A percentile compares a stretch with the other conserved stretches of the same genome.
Evolutionary conservation across 2,329 filamentous ascomycete species (phyloP).

Genomic region (Fusarium sp.): DNA sequence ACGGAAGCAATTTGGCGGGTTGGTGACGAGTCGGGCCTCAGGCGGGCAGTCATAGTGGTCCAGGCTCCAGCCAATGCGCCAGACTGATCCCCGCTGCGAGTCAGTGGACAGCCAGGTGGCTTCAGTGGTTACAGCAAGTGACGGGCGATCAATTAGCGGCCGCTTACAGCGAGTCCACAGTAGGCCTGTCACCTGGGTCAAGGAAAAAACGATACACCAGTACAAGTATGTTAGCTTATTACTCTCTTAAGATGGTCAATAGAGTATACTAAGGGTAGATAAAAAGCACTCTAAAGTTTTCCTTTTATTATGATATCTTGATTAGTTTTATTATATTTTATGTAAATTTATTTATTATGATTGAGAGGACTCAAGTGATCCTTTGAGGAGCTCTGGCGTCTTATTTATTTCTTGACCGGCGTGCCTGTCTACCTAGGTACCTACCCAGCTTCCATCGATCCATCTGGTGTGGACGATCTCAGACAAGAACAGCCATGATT

Average conservation of each 20-base stretch:
- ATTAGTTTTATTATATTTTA: too few species aligned
- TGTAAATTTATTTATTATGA: too few species aligned
- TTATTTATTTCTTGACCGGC: too few species aligned
- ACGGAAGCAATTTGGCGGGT: conserved; percentile 46
- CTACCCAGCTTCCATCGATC: background rate
- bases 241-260: too few species aligned
- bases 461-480: background rate
- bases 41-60: conserved; percentile 16
- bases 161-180: background rate
- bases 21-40: conserved; percentile 43
- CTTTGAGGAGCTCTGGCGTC: too few species aligned
- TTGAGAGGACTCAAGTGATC: too few species aligned
- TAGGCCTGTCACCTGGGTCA: background rate
- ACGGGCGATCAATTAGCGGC: background rate
- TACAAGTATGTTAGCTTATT: too few species aligned
- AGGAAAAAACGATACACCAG: too few species aligned
- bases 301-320: too few species aligned
- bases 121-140: conserved; percentile 8
- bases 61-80: conserved; percentile 27
- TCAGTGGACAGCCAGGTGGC: background rate
- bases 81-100: background rate
- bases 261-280: too few species aligned
- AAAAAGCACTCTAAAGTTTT: too few species aligned
- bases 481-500: background rate
- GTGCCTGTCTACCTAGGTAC: too few species aligned